Evolutionary conservation across 306 rosid species (phyloP).

Genomic region (barrel medic (Medicago truncatula)): MtrunA17r5.0-ANR NC_053042.1:50536001-50536500

Average conservation of each 20-base stretch:
- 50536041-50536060: too few relatives aligned
- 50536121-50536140: background rate
- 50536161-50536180: constrained; percentile 1
- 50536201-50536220: constrained; percentile 42
- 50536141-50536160: background rate
- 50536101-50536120: too few relatives aligned
- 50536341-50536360: constrained; percentile 32
- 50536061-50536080: too few relatives aligned
- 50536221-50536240: constrained; percentile 46
- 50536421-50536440: constrained; percentile 40
- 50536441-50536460: constrained; percentile 34
- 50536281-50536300: constrained; percentile 38
- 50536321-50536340: constrained; percentile 49
- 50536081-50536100: too few relatives aligned
- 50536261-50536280: constrained; percentile 63
- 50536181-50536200: constrained; percentile 11
- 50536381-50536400: constrained; percentile 40
- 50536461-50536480: constrained; percentile 20
- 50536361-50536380: constrained; percentile 27
- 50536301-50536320: constrained; percentile 39
- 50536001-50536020: too few relatives aligned
- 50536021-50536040: too few relatives aligned
- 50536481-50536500: constrained; percentile 8
- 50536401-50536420: constrained; percentile 30
- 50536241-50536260: constrained; percentile 54